Evolutionary conservation across 2,329 filamentous ascomycete genomes (phyloP).

Genomic region (Acephala macrosclerotiorum): DNA sequence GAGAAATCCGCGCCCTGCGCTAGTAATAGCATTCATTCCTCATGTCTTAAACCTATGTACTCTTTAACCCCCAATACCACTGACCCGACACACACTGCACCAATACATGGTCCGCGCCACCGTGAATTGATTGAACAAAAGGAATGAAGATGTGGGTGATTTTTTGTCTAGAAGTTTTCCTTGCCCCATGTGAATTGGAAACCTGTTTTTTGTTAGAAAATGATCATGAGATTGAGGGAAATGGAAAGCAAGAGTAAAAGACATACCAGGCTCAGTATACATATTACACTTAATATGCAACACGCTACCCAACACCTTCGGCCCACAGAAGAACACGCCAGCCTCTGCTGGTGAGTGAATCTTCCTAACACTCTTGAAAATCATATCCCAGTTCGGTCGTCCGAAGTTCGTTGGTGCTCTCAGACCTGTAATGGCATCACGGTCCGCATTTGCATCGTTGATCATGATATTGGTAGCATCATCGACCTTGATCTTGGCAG

Average conservation of each 20-base stretch:
- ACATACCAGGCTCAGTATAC: slow-evolving; percentile 82
- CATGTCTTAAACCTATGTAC: background rate
- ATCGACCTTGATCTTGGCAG: slow-evolving; percentile 84
- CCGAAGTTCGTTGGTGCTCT: slow-evolving; percentile 86
- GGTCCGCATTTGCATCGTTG: slow-evolving; percentile 85
- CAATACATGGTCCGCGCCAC: slow-evolving; percentile 5
- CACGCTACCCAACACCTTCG: slow-evolving; percentile 78
- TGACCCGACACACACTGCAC: background rate
- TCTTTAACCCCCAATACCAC: background rate
- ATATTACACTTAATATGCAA: slow-evolving; percentile 88
- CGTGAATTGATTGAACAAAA: background rate
- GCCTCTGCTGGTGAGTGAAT: slow-evolving; percentile 76
- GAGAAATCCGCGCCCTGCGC: slow-evolving; percentile 13
- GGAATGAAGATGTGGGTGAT: slow-evolving; percentile 3
- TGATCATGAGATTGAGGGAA: slow-evolving; percentile 1
- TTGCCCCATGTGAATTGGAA: slow-evolving; percentile 52
- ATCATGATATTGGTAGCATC: slow-evolving; percentile 94
- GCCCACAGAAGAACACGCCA: slow-evolving; percentile 86
- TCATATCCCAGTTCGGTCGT: slow-evolving; percentile 88
- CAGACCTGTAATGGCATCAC: slow-evolving; percentile 84
- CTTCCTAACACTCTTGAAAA: slow-evolving; percentile 84
- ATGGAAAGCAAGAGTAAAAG: slow-evolving; percentile 37
- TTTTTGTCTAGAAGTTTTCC: slow-evolving; percentile 55
- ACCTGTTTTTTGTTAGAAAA: slow-evolving; percentile 32
- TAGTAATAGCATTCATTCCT: slow-evolving; percentile 3